Conservation (phyloP, 108 stramenopile genomes). For the Cyclostephanos invisitatus region DNA sequence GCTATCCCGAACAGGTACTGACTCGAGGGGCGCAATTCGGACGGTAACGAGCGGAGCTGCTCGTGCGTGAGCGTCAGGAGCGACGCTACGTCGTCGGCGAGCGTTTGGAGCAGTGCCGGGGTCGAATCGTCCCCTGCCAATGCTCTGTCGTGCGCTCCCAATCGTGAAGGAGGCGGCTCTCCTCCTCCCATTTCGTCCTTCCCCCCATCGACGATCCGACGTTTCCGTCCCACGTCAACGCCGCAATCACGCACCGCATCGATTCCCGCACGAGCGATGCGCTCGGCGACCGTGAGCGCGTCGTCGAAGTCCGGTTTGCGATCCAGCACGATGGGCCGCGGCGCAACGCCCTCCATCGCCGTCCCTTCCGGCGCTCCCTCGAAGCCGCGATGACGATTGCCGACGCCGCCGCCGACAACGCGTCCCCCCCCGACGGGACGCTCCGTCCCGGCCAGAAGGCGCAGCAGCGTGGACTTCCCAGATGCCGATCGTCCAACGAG, state of each 20-base stretch:
- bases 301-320: conserved; percentile 41
- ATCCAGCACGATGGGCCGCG: conserved; percentile 31
- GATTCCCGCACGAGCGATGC: conserved; percentile 25
- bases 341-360: background rate
- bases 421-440: conserved; percentile 19
- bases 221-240: background rate
- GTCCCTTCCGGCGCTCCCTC: background rate
- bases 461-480: conserved; percentile 44
- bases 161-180: background rate
- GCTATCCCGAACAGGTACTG: conserved; percentile 47
- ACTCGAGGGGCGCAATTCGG: conserved; percentile 34
- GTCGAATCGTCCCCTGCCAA: background rate
- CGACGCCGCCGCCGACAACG: conserved; percentile 26
- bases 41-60: conserved; percentile 10
- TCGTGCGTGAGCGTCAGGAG: conserved; percentile 25
- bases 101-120: background rate
- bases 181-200: background rate
- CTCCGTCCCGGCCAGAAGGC: conserved; percentile 40
- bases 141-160: background rate
- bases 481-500: conserved; percentile 42
- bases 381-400: background rate
- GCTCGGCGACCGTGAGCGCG: conserved; percentile 17
- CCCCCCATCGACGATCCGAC: background rate
- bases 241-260: conserved; percentile 10
- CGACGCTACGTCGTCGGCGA: conserved; percentile 25